Evolutionary conservation across 2,329 filamentous ascomycete genomes (phyloP), one percentile per base, ranked within the genome.

Genomic region (Exophiala sideris): DNA sequence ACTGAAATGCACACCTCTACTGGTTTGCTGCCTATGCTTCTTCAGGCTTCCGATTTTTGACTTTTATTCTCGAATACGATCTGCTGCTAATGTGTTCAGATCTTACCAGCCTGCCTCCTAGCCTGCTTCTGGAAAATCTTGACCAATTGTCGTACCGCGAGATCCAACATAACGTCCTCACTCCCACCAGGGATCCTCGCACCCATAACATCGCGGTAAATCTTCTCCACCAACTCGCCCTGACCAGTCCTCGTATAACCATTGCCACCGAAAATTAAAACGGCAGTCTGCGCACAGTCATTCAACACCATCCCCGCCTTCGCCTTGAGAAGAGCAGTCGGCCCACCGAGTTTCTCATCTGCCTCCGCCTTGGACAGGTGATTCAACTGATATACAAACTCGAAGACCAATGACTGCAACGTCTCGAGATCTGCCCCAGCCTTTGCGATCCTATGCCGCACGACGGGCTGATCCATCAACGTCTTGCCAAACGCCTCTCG

Each of bases 391-490:
- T 64, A 64, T 24, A 64, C 35, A 45, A 64, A 62, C 48, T 61
- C 71, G 7, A 38, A 38, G 21, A 89, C 76, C 85, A 86, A 90
- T 2, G 87, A 84, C 74, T 79, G 86, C 68, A 87, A 81, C 2
- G 79, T 82, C 67, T 90, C 87, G 3, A 91, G 73, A 62, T 85
- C 71, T 0, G 84, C 84, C 1, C 84, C 87, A 3, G 80, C 81
- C 65, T 87, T 88, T 9, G 87, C 86, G 5, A 90, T 72, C n/a
- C 86, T 75, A 67, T 89, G 84, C 21, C 87, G 74, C 32, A 91
- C 86, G 0, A 90, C 87, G 0, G 86, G 83, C 68, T 90, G 87
- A 12, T 89, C 85, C 71, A 90, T 83, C 8, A 90, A 74, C 0
- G 82, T 76, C 67, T 85, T 85, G 2, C 82, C 82, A 60, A 87